Conservation (phyloP, 768 basidiomycete species). For the Macrolepiota fuliginosa region DNA sequence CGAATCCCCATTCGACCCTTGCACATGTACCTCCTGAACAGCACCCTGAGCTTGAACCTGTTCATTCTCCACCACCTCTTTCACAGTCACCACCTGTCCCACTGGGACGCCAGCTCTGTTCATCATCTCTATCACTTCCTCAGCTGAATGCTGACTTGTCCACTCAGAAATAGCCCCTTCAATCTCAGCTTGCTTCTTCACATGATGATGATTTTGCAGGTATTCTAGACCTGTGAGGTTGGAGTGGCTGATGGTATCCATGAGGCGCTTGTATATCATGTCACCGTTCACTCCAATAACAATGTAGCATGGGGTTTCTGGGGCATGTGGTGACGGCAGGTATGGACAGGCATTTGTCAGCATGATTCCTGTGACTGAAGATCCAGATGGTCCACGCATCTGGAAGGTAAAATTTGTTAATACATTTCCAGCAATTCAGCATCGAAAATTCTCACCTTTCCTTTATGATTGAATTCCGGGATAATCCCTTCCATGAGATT, state of each 20-base stretch:
- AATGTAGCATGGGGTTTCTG: constrained; percentile 49
- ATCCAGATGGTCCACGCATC: constrained; percentile 72
- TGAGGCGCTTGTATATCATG: constrained; percentile 64
- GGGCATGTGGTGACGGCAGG: constrained; percentile 35
- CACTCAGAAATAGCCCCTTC: constrained; percentile 61
- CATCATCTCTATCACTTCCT: constrained; percentile 52
- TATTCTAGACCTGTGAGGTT: constrained; percentile 59
- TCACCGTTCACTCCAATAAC: constrained; percentile 76
- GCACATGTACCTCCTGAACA: constrained; percentile 57
- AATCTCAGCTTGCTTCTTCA: constrained; percentile 61
- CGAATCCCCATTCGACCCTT: constrained; percentile 24
- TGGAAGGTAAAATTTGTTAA: constrained; percentile 19
- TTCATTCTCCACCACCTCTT: constrained; percentile 59
- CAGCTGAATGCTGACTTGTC: constrained; percentile 48
- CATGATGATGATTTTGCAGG: constrained; percentile 58
- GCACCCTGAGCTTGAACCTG: constrained; percentile 54
- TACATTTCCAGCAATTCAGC: background rate
- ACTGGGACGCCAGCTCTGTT: constrained; percentile 57
- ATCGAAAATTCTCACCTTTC: constrained; percentile 40
- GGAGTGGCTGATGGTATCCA: constrained; percentile 54
- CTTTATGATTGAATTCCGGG: constrained; percentile 72
- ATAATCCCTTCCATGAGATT: constrained; percentile 78
- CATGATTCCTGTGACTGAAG: constrained; percentile 73
- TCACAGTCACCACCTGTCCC: constrained; percentile 60
- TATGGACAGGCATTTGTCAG: constrained; percentile 76